phyloP scores from a whole-genome alignment of 2,329 filamentous ascomycete genomes.

The Calonectria henricotiae region DNA sequence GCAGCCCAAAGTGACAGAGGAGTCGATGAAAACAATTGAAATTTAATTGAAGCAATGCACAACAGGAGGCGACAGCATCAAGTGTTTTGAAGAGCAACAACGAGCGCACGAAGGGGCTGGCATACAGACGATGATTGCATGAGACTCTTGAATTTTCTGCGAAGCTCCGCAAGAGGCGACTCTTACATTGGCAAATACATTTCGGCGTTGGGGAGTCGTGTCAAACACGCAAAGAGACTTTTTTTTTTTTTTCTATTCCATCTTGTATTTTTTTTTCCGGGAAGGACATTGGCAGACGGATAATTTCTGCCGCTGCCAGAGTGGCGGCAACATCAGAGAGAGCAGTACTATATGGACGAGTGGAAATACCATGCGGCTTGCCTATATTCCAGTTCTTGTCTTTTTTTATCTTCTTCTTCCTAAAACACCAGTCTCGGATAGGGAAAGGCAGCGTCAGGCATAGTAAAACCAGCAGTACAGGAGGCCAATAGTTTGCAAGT shows the following conservation, averaged over 20 bases:
- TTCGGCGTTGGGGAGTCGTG: constrained; percentile 53
- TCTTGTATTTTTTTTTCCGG: constrained; percentile 44
- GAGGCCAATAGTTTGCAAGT: constrained; percentile 23
- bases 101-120: constrained; percentile 48
- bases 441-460: constrained; percentile 18
- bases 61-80: constrained; percentile 25
- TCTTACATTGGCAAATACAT: constrained; percentile 48
- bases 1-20: constrained; percentile 63
- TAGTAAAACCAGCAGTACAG: constrained; percentile 28
- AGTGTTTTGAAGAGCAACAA: constrained; percentile 45
- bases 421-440: constrained; percentile 26
- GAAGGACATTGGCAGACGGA: constrained; percentile 32
- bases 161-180: constrained; percentile 45
- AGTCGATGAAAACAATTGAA: constrained; percentile 75
- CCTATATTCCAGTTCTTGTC: constrained; percentile 39
- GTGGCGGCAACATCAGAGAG: constrained; percentile 11
- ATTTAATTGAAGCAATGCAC: constrained; percentile 61
- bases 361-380: constrained; percentile 45
- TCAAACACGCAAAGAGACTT: constrained; percentile 49
- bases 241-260: constrained; percentile 42
- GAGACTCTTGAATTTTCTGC: constrained; percentile 58
- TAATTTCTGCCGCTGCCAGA: constrained; percentile 24
- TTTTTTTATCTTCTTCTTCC: constrained; percentile 39
- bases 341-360: constrained; percentile 29
- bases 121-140: constrained; percentile 53